Evolutionary conservation across 1,139 yeast genomes (phyloP).

Genomic region (Candida gigantensis): DNA sequence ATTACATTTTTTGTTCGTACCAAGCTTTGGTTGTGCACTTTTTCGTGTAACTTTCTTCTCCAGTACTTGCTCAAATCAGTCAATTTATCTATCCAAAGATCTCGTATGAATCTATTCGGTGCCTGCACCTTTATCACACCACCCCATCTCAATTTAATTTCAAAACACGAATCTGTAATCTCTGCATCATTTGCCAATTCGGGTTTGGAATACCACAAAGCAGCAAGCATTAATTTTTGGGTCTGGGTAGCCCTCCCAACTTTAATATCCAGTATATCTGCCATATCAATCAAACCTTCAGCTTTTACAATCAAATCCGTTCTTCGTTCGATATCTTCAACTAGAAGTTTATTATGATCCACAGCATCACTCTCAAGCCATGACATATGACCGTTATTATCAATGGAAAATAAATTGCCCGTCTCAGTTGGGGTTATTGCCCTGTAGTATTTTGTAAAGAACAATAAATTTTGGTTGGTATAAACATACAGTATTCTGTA

Average conservation of each 20-base stretch:
- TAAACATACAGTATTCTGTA: conserved; percentile 62
- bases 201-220: conserved; percentile 46
- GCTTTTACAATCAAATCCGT: conserved; percentile 57
- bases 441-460: conserved; percentile 54
- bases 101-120: conserved; percentile 47
- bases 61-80: conserved; percentile 55
- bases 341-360: conserved; percentile 55
- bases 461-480: conserved; percentile 60
- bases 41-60: conserved; percentile 49
- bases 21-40: conserved; percentile 34
- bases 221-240: conserved; percentile 38
- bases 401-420: neutral
- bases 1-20: conserved; percentile 50
- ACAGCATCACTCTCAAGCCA: conserved; percentile 63
- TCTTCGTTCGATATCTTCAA: conserved; percentile 64
- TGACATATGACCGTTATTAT: conserved; percentile 46
- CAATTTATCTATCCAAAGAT: conserved; percentile 66
- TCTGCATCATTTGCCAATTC: conserved; percentile 28
- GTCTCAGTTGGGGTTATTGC: conserved; percentile 60
- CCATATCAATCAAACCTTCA: conserved; percentile 61
- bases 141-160: conserved; percentile 52
- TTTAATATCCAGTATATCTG: conserved; percentile 44
- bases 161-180: conserved; percentile 49
- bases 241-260: conserved; percentile 29
- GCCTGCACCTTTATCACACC: conserved; percentile 58